phyloP scores from a whole-genome alignment of 768 basidiomycete species.

The Leccinum arenicola region DNA sequence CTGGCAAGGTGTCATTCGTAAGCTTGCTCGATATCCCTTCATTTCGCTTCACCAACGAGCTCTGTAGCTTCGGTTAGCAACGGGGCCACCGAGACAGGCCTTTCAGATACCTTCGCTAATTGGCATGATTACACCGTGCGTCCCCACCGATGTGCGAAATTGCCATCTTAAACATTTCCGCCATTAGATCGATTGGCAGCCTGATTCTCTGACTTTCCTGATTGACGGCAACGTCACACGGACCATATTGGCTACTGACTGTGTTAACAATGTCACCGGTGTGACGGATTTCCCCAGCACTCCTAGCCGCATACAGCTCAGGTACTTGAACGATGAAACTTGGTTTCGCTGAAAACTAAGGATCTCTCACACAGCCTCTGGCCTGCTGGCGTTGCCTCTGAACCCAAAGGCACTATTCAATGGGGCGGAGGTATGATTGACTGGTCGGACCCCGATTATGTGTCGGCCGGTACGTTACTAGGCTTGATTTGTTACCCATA shows the following conservation, averaged over 20 bases:
- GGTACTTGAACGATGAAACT: slow-evolving; percentile 36
- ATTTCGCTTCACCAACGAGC: neutral
- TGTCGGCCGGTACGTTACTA: slow-evolving; percentile 47
- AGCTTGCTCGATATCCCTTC: slow-evolving; percentile 23
- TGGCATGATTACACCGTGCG: slow-evolving; percentile 77
- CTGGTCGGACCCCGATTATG: slow-evolving; percentile 78
- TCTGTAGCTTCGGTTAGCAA: slow-evolving; percentile 43
- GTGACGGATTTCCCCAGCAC: slow-evolving; percentile 69
- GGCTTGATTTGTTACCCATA: neutral
- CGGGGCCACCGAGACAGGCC: slow-evolving; percentile 45
- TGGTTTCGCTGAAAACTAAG: slow-evolving; percentile 4
- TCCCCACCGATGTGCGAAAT: neutral
- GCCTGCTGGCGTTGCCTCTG: slow-evolving; percentile 71
- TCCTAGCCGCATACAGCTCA: slow-evolving; percentile 78
- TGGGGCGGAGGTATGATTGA: slow-evolving; percentile 86
- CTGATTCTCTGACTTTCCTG: slow-evolving; percentile 58
- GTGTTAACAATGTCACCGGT: slow-evolving; percentile 48
- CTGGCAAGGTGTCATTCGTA: slow-evolving; percentile 72
- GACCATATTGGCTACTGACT: slow-evolving; percentile 60
- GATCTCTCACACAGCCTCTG: slow-evolving; percentile 48
- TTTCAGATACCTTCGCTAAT: slow-evolving; percentile 63
- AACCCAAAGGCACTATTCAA: slow-evolving; percentile 63
- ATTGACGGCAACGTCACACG: slow-evolving; percentile 74
- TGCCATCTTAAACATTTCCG: neutral
- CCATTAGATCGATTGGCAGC: slow-evolving; percentile 77